Conservation (phyloP, 2,329 filamentous ascomycete genomes). For the Alternaria infectoria region DNA sequence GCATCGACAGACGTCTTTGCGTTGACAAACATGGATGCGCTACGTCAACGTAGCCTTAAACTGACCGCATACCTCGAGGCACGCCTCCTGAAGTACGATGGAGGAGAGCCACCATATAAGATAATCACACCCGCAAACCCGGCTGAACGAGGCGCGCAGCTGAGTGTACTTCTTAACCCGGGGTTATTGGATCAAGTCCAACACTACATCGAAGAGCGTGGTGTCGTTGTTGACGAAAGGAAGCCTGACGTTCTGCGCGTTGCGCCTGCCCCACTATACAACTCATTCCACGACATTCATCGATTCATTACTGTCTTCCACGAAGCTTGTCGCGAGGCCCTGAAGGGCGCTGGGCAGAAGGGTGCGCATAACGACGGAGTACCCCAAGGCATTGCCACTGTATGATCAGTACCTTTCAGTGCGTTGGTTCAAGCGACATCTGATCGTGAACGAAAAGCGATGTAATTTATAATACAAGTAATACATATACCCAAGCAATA, state of each 20-base stretch:
- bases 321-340: conserved; percentile 54
- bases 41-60: conserved; percentile 74
- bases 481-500: conserved; percentile 20
- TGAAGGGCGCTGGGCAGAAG: conserved; percentile 7
- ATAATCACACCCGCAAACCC: conserved; percentile 74
- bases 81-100: conserved; percentile 32
- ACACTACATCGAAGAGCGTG: conserved; percentile 67
- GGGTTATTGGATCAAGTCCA: conserved; percentile 75
- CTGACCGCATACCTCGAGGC: conserved; percentile 79
- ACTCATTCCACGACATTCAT: conserved; percentile 74
- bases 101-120: conserved; percentile 47
- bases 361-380: background rate
- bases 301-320: conserved; percentile 56
- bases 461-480: conserved; percentile 10
- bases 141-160: conserved; percentile 74
- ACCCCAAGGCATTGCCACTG: conserved; percentile 16
- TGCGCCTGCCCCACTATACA: conserved; percentile 84
- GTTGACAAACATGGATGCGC: conserved; percentile 69
- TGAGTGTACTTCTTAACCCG: conserved; percentile 73
- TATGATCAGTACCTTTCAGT: conserved; percentile 2
- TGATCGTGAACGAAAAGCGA: background rate
- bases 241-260: conserved; percentile 85
- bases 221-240: conserved; percentile 80
- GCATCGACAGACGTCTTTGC: conserved; percentile 77
- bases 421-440: background rate